A percentile compares a stretch with the other conserved stretches of the same genome.
phyloP scores from a whole-genome alignment of 495 filamentous ascomycete species.

The Neurospora cerealis region DNA sequence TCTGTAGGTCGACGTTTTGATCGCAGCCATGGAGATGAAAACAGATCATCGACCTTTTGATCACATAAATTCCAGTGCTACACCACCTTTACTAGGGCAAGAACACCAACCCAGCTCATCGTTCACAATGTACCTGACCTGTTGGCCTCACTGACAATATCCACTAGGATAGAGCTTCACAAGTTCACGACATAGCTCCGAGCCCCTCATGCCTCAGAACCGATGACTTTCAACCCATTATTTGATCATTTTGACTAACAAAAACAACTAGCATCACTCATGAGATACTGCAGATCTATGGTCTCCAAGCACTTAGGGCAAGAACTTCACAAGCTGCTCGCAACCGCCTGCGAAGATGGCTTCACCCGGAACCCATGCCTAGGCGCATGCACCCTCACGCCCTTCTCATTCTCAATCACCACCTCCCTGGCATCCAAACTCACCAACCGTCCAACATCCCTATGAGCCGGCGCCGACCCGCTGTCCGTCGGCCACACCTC shows the following conservation, averaged over 20 bases:
- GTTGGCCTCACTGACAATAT: not conserved
- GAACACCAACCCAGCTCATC: not conserved
- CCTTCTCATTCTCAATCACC: constrained; percentile 38
- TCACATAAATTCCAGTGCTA: not conserved
- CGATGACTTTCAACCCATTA: not conserved
- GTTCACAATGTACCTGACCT: not conserved
- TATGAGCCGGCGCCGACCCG: constrained; percentile 37
- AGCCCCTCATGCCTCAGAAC: not conserved
- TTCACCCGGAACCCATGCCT: constrained; percentile 44
- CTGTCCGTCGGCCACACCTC: constrained; percentile 45
- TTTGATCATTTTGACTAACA: not conserved
- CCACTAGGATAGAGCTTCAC: not conserved
- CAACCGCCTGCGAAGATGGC: constrained; percentile 1
- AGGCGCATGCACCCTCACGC: constrained; percentile 45
- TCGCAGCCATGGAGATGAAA: not conserved
- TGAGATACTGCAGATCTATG: not conserved
- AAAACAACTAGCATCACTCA: not conserved
- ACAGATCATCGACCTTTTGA: not conserved
- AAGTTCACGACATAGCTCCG: not conserved
- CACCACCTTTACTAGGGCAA: not conserved
- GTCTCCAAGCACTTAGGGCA: not conserved
- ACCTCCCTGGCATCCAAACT: constrained; percentile 38
- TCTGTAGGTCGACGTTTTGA: not conserved
- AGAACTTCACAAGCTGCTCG: not conserved
- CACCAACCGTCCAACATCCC: constrained; percentile 43